Conservation (phyloP, 805 yeast genomes). For the Pichia cephalocereana region DNA sequence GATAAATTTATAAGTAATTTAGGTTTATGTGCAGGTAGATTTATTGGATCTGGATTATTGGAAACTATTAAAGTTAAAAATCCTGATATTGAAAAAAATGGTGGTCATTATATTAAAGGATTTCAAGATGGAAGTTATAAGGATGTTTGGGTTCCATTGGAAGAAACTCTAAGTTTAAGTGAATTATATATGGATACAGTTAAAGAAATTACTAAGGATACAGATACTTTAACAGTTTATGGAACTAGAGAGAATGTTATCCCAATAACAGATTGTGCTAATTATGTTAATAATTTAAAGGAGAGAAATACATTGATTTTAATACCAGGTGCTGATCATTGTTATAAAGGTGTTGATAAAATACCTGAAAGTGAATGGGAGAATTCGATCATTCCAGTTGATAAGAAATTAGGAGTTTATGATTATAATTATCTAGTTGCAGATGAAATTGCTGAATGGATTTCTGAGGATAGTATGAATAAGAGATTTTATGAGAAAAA, state of each 20-base stretch:
- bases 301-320: slow-evolving; percentile 50
- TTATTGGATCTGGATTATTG: slow-evolving; percentile 37
- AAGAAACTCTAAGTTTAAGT: slow-evolving; percentile 45
- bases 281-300: slow-evolving; percentile 48
- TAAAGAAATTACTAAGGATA: slow-evolving; percentile 32
- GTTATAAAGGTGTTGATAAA: slow-evolving; percentile 48
- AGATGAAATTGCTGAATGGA: slow-evolving; percentile 38
- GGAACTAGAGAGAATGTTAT: slow-evolving; percentile 63
- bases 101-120: slow-evolving; percentile 33
- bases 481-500: slow-evolving; percentile 39
- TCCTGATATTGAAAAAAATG: slow-evolving; percentile 32
- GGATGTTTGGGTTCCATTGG: slow-evolving; percentile 33
- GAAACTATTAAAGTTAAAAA: slow-evolving; percentile 27
- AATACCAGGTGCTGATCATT: slow-evolving; percentile 71
- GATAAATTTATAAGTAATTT: slow-evolving; percentile 43
- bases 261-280: slow-evolving; percentile 52
- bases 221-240: slow-evolving; percentile 51
- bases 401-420: slow-evolving; percentile 26
- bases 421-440: slow-evolving; percentile 53
- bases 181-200: slow-evolving; percentile 33
- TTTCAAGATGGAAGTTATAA: slow-evolving; percentile 43
- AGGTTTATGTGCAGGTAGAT: slow-evolving; percentile 70
- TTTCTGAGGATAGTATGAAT: slow-evolving; percentile 34
- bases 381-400: slow-evolving; percentile 23
- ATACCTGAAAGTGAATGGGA: slow-evolving; percentile 26